Conservation (phyloP, 164 flowering plant genomes). For the Tetrastigma voinierianum region DNA sequence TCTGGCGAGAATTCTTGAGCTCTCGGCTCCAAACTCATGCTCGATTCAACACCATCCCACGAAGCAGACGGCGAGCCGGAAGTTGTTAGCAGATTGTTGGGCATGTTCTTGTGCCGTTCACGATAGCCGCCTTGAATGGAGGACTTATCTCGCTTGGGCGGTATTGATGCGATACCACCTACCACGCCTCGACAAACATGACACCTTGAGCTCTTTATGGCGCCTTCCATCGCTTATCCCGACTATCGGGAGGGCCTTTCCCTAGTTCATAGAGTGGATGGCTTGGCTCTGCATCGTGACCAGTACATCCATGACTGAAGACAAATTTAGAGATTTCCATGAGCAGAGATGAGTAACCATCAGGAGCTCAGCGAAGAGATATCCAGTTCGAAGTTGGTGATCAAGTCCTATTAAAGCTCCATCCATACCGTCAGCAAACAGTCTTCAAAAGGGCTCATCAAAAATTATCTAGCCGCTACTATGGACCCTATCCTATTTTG, state of each 20-base stretch:
- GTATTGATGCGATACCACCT: conserved; percentile 8
- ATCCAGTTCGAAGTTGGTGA: not conserved
- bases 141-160: not conserved
- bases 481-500: too few species aligned
- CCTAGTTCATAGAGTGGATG: not conserved
- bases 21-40: not conserved
- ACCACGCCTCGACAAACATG: not conserved
- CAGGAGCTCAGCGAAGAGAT: not conserved
- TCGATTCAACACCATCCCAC: conserved; percentile 13
- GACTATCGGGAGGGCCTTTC: too few species aligned
- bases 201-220: conserved; percentile 15
- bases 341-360: too few species aligned
- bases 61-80: conserved; percentile 10
- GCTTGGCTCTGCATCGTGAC: not conserved
- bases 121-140: not conserved
- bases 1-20: not conserved
- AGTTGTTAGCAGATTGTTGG: conserved; percentile 5
- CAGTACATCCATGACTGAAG: not conserved
- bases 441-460: not conserved
- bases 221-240: too few species aligned
- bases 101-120: conserved; percentile 4
- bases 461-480: not conserved
- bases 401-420: not conserved
- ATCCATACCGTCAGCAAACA: not conserved
- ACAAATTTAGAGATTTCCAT: not conserved